Evolutionary conservation across 352 stramenopile genomes (phyloP).

Genomic region (Phytophthora podocarpi): DNA sequence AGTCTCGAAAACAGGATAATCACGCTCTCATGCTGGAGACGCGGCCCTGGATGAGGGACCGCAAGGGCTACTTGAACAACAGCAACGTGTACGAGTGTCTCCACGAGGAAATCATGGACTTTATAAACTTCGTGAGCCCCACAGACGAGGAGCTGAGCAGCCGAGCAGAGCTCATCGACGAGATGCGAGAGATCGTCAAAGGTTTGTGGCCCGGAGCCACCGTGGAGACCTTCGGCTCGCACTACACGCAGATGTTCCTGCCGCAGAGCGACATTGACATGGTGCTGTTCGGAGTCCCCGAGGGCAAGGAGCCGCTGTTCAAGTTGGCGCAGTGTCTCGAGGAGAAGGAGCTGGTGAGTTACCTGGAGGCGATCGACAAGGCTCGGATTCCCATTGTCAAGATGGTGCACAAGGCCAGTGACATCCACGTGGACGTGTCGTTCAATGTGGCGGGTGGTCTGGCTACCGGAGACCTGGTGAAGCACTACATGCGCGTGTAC

Average conservation of each 20-base stretch:
- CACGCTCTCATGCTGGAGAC: conserved; percentile 46
- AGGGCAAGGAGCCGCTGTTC: conserved; percentile 60
- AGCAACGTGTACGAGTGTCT: conserved; percentile 87
- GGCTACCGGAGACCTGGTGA: conserved; percentile 88
- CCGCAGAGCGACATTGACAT: conserved; percentile 95
- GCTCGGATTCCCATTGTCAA: conserved; percentile 97
- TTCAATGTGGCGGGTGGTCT: conserved; percentile 90
- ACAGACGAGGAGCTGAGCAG: conserved; percentile 72
- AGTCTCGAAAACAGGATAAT: conserved; percentile 13
- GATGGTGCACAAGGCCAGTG: conserved; percentile 90
- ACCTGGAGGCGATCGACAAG: conserved; percentile 95
- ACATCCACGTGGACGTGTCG: conserved; percentile 93
- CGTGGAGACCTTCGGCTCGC: conserved; percentile 92
- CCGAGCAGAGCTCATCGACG: conserved; percentile 70
- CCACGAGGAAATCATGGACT: conserved; percentile 97
- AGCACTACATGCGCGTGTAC: conserved; percentile 91
- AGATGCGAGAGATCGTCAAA: conserved; percentile 73
- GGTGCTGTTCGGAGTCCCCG: conserved; percentile 82
- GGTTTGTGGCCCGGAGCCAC: conserved; percentile 61
- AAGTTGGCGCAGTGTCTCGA: conserved; percentile 59
- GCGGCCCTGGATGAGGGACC: conserved; percentile 73
- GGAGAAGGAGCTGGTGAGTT: conserved; percentile 80
- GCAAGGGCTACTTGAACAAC: conserved; percentile 57
- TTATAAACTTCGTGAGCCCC: conserved; percentile 92
- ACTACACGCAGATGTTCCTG: conserved; percentile 92